Evolutionary conservation across 352 stramenopile species (phyloP).

Genomic region (Phytophthora crassamura): DNA sequence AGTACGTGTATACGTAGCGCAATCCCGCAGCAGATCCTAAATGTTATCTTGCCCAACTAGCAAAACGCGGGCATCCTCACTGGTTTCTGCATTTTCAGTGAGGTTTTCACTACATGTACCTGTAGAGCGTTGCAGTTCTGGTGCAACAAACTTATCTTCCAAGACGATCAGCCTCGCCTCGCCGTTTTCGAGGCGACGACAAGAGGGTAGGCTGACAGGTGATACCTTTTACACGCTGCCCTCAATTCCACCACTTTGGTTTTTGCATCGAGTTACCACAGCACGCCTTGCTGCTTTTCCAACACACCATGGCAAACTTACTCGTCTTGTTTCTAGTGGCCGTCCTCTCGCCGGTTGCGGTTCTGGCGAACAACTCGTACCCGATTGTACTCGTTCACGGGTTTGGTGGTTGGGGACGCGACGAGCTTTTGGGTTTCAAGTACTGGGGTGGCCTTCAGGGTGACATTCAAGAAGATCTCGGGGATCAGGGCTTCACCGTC

Average conservation of each 20-base stretch:
- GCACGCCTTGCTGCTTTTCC: too few relatives aligned
- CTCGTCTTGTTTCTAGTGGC: conserved; percentile 2
- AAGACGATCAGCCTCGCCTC: too few relatives aligned
- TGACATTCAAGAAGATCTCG: conserved; percentile 43
- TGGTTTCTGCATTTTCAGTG: neutral
- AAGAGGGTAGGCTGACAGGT: neutral
- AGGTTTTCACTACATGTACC: too few relatives aligned
- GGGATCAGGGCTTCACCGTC: conserved; percentile 39
- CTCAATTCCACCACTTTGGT: neutral
- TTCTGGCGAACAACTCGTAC: conserved; percentile 33
- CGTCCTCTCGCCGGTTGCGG: neutral
- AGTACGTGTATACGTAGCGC: too few relatives aligned
- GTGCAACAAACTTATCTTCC: too few relatives aligned
- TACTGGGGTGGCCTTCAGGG: conserved; percentile 52
- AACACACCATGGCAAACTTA: neutral
- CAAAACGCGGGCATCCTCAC: conserved; percentile 1
- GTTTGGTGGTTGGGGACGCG: conserved; percentile 40
- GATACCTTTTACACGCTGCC: neutral
- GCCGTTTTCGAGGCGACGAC: conserved; percentile 1
- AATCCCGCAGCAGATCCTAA: conserved; percentile 2
- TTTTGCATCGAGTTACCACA: neutral
- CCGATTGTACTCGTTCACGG: conserved; percentile 56
- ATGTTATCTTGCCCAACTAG: neutral
- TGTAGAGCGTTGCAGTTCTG: neutral
- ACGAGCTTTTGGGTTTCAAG: conserved; percentile 39